Evolutionary conservation across 2,329 filamentous ascomycete species (phyloP), one percentile per base, ranked within the genome.

Genomic region (Sordariomycetes sp.): DNA sequence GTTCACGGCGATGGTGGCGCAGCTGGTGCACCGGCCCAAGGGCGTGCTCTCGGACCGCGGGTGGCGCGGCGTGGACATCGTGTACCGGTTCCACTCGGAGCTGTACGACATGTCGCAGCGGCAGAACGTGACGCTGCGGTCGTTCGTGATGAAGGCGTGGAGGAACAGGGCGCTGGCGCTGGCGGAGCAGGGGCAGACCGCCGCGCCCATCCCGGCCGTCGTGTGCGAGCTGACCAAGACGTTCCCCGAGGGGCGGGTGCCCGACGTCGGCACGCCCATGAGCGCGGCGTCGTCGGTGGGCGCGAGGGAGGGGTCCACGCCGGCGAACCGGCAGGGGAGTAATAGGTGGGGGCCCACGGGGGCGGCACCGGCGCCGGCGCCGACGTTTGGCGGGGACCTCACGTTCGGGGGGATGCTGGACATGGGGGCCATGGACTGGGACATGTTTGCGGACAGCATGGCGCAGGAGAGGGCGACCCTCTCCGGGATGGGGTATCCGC

Each of bases 1-100:
- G 25, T 79, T 83, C 60, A 70, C 77, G 43, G 81, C 80, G 64
- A 73, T 82, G 66, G 76, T 77, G 0, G 78, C 78, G 4, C 78
- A 82, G 64, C 73, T 85, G 14, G 76, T 73, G 61, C 71, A 75
- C 35, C 76, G 78, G 43, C 74, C 72, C 0, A 71, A 71, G 1
- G 81, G 81, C 10, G 67, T 65, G 3, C 69, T 83, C 11, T 76
- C 81, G 10, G 79, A 83, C 52, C 74, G 77, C 34, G 80, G 76
- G 1, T 85, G 81, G 81, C 64, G 62, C 10, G 68, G 73, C 25
- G 68, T 81, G 8, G 72, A 77, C 40, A 67, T 69, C 7, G 71
- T 76, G 3, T 83, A 81, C 65, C 61, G 65, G 1, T 76, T 74
- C 54, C 76, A 82, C 61, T 68, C 73, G 0, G 79, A 82, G 64